Percentiles rank a stretch among this genome's conserved stretches.
Evolutionary conservation across 225 moss, liverwort and hornwort genomes (phyloP).

Genomic region (Bryum argenteum): DNA sequence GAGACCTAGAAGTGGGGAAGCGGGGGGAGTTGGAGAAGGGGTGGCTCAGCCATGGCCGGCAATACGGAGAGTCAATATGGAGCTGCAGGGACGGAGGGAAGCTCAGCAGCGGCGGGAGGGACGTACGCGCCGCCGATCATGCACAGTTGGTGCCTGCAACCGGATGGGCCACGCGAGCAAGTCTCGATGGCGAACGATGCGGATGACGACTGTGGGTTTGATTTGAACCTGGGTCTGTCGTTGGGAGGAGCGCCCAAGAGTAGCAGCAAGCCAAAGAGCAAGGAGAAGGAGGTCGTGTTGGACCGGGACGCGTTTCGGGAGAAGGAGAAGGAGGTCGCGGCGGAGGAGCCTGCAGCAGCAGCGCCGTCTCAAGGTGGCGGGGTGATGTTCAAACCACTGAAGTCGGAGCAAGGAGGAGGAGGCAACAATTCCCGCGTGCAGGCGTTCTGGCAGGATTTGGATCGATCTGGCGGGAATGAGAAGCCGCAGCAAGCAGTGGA

Average conservation of each 20-base stretch:
- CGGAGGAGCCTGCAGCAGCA: conserved; percentile 1
- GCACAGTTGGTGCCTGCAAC: conserved; percentile 66
- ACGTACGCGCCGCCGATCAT: conserved; percentile 47
- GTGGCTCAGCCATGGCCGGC: conserved; percentile 39
- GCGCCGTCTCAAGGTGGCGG: conserved; percentile 12
- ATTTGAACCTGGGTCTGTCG: conserved; percentile 75
- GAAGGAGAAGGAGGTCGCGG: conserved; percentile 22
- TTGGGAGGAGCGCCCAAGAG: conserved; percentile 61
- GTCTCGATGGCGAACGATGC: conserved; percentile 45
- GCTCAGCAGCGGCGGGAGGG: conserved; percentile 44
- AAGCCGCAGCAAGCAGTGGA: conserved; percentile 34
- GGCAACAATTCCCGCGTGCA: conserved; percentile 43
- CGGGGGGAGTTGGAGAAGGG: conserved; percentile 24
- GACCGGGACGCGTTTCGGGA: conserved; percentile 51
- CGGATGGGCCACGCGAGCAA: conserved; percentile 46
- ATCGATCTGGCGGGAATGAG: conserved; percentile 41
- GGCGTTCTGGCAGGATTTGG: conserved; percentile 74
- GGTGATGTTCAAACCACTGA: conserved; percentile 45
- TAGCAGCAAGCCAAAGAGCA: conserved; percentile 44
- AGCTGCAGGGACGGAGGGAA: conserved; percentile 35
- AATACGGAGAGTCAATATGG: conserved; percentile 46
- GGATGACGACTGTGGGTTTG: conserved; percentile 80
- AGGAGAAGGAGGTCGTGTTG: conserved; percentile 37
- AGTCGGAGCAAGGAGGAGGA: conserved; percentile 37
- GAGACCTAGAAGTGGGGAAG: neutral